Conservation (phyloP, 306 rosid species). For the Cicer chorassanicum region DNA sequence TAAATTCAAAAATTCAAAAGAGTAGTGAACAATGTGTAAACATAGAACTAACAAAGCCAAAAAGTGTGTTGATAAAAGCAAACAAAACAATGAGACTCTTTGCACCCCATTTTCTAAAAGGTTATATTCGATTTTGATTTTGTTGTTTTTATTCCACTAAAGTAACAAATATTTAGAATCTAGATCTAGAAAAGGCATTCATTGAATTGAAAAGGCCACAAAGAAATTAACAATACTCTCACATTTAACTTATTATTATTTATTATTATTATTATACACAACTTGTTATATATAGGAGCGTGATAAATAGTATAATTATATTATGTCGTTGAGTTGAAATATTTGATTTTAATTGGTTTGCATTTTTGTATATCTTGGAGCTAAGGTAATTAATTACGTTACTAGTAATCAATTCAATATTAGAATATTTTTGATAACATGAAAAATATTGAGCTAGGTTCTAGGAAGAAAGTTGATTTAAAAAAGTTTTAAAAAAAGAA, state of each 20-base stretch:
- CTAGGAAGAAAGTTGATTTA: not conserved
- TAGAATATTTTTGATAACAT: not conserved
- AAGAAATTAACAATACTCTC: not conserved
- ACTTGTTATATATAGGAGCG: not conserved
- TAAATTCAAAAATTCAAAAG: not conserved
- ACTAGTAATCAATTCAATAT: not conserved
- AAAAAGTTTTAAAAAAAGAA: too few species aligned
- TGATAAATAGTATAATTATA: not conserved
- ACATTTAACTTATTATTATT: slow-evolving; percentile 12
- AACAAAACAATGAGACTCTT: slow-evolving; percentile 39
- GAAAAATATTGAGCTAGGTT: not conserved
- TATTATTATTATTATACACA: slow-evolving; percentile 11
- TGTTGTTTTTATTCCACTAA: slow-evolving; percentile 40
- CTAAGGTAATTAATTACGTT: not conserved
- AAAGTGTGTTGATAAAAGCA: slow-evolving; percentile 28
- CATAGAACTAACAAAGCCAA: slow-evolving; percentile 40
- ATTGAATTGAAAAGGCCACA: slow-evolving; percentile 29
- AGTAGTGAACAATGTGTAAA: slow-evolving; percentile 18
- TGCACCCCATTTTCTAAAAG: slow-evolving; percentile 51
- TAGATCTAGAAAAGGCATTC: slow-evolving; percentile 47
- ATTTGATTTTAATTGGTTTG: not conserved
- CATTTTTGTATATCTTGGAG: slow-evolving; percentile 17
- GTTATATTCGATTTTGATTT: slow-evolving; percentile 39
- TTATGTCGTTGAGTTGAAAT: slow-evolving; percentile 9
- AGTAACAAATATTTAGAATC: slow-evolving; percentile 37